Evolutionary conservation across 345 rosid species (phyloP).

Genomic region (Physaria fendleri): DNA sequence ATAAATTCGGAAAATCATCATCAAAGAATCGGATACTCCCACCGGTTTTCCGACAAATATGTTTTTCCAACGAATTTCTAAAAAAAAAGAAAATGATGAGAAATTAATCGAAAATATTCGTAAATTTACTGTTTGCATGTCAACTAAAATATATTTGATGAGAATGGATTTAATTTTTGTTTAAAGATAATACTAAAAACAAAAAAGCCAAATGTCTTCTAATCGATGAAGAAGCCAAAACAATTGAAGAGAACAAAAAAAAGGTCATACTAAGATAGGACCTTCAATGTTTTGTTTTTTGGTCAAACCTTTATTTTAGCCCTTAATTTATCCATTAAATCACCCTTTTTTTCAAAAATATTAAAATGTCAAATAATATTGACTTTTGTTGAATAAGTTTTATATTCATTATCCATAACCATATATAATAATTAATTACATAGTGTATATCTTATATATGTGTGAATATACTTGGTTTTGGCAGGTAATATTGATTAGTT

Average conservation of each 20-base stretch:
- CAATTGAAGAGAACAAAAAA: too few species aligned
- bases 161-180: background rate
- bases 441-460: background rate
- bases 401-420: background rate
- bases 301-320: too few species aligned
- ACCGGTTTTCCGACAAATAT: too few species aligned
- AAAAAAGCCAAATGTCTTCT: conserved; percentile 31
- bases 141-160: too few species aligned
- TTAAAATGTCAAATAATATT: conserved; percentile 15
- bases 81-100: too few species aligned
- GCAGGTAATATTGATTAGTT: conserved; percentile 8
- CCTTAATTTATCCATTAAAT: conserved; percentile 13
- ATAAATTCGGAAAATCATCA: too few species aligned
- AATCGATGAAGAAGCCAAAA: conserved; percentile 21
- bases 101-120: too few species aligned
- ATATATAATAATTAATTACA: background rate
- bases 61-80: too few species aligned
- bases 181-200: background rate
- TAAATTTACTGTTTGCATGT: too few species aligned
- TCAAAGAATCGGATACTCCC: too few species aligned
- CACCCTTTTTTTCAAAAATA: background rate
- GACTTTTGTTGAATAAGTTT: conserved; percentile 21
- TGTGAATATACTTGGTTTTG: conserved; percentile 17
- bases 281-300: too few species aligned
- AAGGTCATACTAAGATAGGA: too few species aligned